These are phyloP conservation scores for Cladophialophora psammophila DNA, from an alignment of 2,329 filamentous ascomycete species.

Conservation along the genomic window DNA sequence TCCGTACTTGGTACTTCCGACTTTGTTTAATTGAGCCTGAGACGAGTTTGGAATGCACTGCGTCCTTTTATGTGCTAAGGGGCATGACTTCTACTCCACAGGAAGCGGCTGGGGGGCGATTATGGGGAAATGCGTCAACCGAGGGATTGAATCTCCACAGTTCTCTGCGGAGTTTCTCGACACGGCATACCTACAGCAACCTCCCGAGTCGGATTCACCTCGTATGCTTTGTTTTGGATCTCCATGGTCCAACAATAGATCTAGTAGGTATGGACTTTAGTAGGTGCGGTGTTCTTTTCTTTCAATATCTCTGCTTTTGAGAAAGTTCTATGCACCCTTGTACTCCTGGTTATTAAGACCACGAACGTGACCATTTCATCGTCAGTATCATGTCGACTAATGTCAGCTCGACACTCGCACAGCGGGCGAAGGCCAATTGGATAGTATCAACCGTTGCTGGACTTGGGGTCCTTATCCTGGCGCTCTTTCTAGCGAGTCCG, in stretches of 20 bases:
- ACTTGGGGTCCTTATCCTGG: not conserved
- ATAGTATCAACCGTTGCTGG: not conserved
- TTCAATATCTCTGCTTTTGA: not conserved
- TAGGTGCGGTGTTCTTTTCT: not conserved
- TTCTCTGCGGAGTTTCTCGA: constrained; percentile 2
- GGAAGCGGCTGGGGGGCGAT: not conserved
- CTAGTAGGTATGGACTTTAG: not conserved
- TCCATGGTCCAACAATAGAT: not conserved
- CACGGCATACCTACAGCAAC: not conserved
- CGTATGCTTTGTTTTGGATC: too few species aligned
- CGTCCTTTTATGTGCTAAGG: not conserved
- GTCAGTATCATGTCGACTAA: not conserved
- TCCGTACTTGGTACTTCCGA: not conserved
- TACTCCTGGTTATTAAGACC: not conserved
- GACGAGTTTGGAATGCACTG: not conserved
- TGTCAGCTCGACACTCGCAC: not conserved
- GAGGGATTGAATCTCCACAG: constrained; percentile 1
- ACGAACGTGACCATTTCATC: not conserved
- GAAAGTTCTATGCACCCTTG: not conserved
- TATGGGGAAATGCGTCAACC: constrained; percentile 6
- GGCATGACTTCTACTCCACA: not conserved
- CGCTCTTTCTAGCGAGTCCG: not conserved
- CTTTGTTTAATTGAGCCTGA: not conserved
- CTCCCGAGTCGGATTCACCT: too few species aligned
- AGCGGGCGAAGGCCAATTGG: constrained; percentile 2